These are phyloP conservation scores for Pseudozyma hubeiensis DNA, from an alignment of 1,284 basidiomycete species.

Conservation along the genomic window DNA sequence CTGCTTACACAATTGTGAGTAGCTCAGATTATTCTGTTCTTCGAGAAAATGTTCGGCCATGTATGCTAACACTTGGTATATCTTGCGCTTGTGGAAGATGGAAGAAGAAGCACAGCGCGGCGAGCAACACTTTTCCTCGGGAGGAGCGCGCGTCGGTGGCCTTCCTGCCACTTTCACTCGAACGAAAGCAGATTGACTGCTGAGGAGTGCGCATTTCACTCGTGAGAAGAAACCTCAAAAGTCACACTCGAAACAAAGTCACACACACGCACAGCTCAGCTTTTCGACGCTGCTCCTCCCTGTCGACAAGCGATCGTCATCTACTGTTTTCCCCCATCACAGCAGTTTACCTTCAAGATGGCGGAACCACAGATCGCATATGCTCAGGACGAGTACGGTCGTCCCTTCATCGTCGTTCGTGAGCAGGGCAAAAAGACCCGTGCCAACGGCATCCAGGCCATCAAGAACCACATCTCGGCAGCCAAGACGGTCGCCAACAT, in stretches of 20 bases:
- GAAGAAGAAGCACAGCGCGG: conserved; percentile 36
- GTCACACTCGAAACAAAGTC: background rate
- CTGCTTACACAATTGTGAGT: too few species aligned
- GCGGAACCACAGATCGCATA: conserved; percentile 66
- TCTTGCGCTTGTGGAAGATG: conserved; percentile 25
- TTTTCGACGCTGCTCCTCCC: background rate
- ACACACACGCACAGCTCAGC: conserved; percentile 17
- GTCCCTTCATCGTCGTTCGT: conserved; percentile 95
- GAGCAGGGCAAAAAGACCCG: conserved; percentile 96
- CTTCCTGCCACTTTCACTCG: conserved; percentile 27
- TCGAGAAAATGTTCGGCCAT: background rate
- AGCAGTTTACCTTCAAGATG: conserved; percentile 35
- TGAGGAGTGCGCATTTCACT: conserved; percentile 6
- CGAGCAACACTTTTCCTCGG: conserved; percentile 19
- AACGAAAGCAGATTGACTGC: conserved; percentile 11
- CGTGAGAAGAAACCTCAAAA: conserved; percentile 13
- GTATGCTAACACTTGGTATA: background rate
- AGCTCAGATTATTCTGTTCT: too few species aligned
- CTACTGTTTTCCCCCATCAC: conserved; percentile 6
- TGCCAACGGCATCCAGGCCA: conserved; percentile 92
- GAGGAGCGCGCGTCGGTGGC: conserved; percentile 10
- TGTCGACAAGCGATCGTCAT: conserved; percentile 6
- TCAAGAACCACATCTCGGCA: conserved; percentile 79
- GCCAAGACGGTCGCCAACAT: conserved; percentile 95
- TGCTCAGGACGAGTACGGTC: conserved; percentile 79